phyloP scores from a whole-genome alignment of 345 rosid species.

The Kernera saxatilis region DNA sequence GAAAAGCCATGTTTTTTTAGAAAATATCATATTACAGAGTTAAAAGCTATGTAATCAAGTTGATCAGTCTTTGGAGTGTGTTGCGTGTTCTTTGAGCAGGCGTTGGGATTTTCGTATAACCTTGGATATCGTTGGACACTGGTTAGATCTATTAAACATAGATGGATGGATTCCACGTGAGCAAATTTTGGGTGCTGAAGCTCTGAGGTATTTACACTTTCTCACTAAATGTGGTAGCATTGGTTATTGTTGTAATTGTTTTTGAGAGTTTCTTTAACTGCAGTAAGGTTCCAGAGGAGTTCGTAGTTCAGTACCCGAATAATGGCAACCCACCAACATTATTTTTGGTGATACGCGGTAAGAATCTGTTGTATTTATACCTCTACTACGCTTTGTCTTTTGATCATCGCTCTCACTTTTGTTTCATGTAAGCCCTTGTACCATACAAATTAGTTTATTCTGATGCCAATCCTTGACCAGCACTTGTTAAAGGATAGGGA shows the following conservation, averaged over 20 bases:
- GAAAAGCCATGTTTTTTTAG: not conserved
- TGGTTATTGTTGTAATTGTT: conserved; percentile 5
- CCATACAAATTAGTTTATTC: conserved; percentile 1
- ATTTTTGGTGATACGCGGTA: conserved; percentile 84
- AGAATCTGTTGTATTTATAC: not conserved
- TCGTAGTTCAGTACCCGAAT: conserved; percentile 77
- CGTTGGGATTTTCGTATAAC: conserved; percentile 83
- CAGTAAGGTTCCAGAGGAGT: conserved; percentile 96
- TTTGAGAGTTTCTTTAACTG: conserved; percentile 31
- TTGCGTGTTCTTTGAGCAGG: conserved; percentile 45
- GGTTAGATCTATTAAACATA: conserved; percentile 92
- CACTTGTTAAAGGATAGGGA: not conserved
- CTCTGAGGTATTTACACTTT: conserved; percentile 54
- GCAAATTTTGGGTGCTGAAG: conserved; percentile 97
- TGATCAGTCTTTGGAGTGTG: conserved; percentile 5
- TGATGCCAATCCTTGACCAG: not conserved
- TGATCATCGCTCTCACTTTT: not conserved
- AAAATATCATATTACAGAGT: conserved; percentile 5
- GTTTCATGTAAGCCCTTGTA: not conserved
- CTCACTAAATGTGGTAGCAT: conserved; percentile 11
- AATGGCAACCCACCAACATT: conserved; percentile 98
- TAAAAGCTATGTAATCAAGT: not conserved
- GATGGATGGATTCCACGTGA: conserved; percentile 99
- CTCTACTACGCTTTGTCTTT: too few relatives aligned
- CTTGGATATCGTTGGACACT: conserved; percentile 94